Evolutionary conservation across 805 yeast genomes (phyloP).

Genomic region (Lipomyces starkeyi): DNA sequence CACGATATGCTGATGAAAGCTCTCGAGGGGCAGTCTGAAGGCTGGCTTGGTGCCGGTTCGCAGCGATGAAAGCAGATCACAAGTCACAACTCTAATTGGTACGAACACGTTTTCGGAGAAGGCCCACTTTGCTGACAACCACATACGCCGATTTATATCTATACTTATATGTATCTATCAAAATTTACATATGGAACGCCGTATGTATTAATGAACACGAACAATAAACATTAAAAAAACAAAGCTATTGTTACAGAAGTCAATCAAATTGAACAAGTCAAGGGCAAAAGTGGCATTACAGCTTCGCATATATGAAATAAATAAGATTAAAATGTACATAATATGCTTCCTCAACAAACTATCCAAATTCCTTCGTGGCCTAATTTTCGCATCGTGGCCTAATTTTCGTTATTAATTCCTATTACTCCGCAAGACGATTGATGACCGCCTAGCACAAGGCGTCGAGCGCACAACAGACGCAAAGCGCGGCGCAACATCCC

Average conservation of each 20-base stretch:
- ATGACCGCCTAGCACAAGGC: constrained; percentile 25
- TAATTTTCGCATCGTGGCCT: background rate
- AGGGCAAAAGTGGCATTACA: background rate
- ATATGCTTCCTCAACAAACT: background rate
- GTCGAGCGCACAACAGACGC: constrained; percentile 39
- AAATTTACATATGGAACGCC: background rate
- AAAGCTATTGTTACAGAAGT: background rate
- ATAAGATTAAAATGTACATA: background rate
- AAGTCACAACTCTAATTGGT: background rate
- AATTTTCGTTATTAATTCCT: background rate
- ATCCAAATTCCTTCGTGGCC: background rate
- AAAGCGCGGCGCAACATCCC: constrained; percentile 39
- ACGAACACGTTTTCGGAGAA: no score
- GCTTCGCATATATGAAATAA: background rate
- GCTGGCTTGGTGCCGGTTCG: background rate
- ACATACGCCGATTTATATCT: no score
- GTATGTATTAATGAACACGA: background rate
- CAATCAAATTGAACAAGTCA: background rate
- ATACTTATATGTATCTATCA: background rate
- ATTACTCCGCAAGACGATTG: background rate
- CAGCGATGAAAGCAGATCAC: background rate
- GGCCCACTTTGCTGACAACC: no score
- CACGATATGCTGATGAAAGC: background rate
- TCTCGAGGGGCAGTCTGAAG: background rate
- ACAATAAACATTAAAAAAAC: background rate